Evolutionary conservation across 108 stramenopile genomes (phyloP).

Genomic region (Pseudonitzschia pungens): DNA sequence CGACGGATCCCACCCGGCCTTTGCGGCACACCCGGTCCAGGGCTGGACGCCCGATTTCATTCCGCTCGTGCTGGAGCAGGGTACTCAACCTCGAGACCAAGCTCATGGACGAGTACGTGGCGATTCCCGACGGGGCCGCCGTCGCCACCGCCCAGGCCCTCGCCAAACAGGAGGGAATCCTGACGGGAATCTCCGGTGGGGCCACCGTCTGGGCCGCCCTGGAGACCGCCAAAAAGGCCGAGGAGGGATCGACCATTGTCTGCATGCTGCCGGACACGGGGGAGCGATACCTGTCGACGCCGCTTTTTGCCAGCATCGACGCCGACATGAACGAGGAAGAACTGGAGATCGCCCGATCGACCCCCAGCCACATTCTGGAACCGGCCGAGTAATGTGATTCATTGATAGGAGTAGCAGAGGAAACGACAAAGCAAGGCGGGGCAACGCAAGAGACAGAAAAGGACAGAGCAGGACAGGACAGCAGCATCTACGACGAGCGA

Average conservation of each 20-base stretch:
- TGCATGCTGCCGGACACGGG: constrained; percentile 75
- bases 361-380: constrained; percentile 49
- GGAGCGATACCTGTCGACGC: constrained; percentile 73
- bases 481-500: no score
- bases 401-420: no score
- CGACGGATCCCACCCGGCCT: constrained; percentile 10
- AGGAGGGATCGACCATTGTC: constrained; percentile 56
- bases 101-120: constrained; percentile 57
- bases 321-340: constrained; percentile 86
- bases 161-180: not conserved
- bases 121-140: constrained; percentile 61
- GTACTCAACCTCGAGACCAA: constrained; percentile 50
- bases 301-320: constrained; percentile 43
- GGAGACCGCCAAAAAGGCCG: constrained; percentile 56
- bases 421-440: no score
- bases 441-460: no score
- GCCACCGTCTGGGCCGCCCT: constrained; percentile 69
- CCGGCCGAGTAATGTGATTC: not conserved
- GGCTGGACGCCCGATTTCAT: constrained; percentile 66
- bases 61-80: constrained; percentile 56
- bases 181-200: constrained; percentile 35
- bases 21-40: constrained; percentile 14
- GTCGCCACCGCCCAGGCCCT: not conserved
- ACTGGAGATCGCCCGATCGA: constrained; percentile 52
- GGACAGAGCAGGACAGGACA: no score